phyloP scores from a whole-genome alignment of 176 grass and related monocot genomes.

The Dactylis glomerata region DNA sequence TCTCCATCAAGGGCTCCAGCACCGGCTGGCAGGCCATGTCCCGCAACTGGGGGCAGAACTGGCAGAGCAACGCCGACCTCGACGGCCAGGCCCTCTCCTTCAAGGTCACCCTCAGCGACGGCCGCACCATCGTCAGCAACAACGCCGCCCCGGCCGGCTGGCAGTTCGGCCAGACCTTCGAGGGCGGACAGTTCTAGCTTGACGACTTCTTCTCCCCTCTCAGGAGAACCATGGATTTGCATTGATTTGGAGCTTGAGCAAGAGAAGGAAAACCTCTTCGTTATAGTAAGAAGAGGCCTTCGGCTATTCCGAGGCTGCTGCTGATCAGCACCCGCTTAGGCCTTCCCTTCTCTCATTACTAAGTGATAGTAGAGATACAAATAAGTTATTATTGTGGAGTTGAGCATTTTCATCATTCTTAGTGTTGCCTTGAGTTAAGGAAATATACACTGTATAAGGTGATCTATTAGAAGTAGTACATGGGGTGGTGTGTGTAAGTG shows the following conservation, averaged over 20 bases:
- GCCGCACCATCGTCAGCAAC: slow-evolving; percentile 60
- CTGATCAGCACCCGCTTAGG: slow-evolving; percentile 80
- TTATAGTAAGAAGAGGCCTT: slow-evolving; percentile 39
- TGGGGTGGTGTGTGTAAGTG: slow-evolving; percentile 6
- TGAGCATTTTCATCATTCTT: not conserved
- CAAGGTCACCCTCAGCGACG: slow-evolving; percentile 68
- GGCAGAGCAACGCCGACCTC: slow-evolving; percentile 90
- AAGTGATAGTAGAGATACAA: slow-evolving; percentile 10
- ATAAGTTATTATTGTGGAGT: slow-evolving; percentile 15
- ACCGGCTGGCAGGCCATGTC: slow-evolving; percentile 81
- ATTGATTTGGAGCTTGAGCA: slow-evolving; percentile 1
- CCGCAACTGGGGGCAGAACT: slow-evolving; percentile 90
- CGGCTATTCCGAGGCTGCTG: slow-evolving; percentile 76
- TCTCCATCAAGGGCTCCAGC: slow-evolving; percentile 77
- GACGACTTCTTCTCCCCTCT: not conserved
- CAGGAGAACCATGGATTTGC: slow-evolving; percentile 11
- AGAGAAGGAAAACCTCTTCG: slow-evolving; percentile 33
- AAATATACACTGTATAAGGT: slow-evolving; percentile 8
- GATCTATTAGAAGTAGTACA: slow-evolving; percentile 10
- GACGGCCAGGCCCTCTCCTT: slow-evolving; percentile 80
- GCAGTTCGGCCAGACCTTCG: slow-evolving; percentile 82
- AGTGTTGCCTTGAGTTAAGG: not conserved
- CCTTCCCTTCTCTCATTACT: slow-evolving; percentile 42
- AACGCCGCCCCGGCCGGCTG: slow-evolving; percentile 58
- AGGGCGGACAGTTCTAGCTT: slow-evolving; percentile 59